Evolutionary conservation across 2,329 filamentous ascomycete species (phyloP), one percentile per base, ranked within the genome.

Genomic region (Coleophoma cylindrospora): DNA sequence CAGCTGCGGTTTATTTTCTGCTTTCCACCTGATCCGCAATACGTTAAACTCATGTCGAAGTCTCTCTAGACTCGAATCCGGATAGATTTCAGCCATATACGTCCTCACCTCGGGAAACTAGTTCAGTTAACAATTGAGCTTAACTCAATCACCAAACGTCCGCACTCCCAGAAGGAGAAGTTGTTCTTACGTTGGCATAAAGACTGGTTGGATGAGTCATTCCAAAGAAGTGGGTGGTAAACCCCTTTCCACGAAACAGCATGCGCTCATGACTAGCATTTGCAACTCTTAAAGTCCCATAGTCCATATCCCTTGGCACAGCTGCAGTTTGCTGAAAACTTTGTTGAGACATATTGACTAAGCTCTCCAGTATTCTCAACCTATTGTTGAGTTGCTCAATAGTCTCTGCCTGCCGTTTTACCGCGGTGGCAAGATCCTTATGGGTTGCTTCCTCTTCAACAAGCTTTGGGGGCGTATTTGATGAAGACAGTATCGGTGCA

Each of bases 161-260:
- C 15, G 17, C 15, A 14, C 34, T 9, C 11, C 13, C 17, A 14
- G 11, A 40, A 22, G 33, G n/a, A 9, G 27, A 21, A 40, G 19
- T 17, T 17, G 8, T 15, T 40, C 48, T 44, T 21, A 49, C 48
- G 27, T 49, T 22, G 8, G 14, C 22, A 12, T 45, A 17, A 13
- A 45, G 40, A 22, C 40, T 27, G 27, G 34, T 19, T 38, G 48
- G 32, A 15, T 45, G 27, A 38, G 40, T 49, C n/a, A 40, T 15
- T n/a, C 48, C 48, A 19, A 21, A 43, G 33, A 45, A 49, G n/a
- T 49, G 27, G 14, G 48, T 49, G n/a, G 37, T 37, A 34, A 49
- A 44, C 17, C 40, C 40, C 21, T 32, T 49, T n/a, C 48, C 48
- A 7, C 34, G 34, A 17, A 49, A 46, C 10, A 46, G 32, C 21